Evolutionary conservation across 148 eudicot genomes (phyloP), one percentile per base, ranked within the genome.

Genomic region (Rhododendron molle): DNA sequence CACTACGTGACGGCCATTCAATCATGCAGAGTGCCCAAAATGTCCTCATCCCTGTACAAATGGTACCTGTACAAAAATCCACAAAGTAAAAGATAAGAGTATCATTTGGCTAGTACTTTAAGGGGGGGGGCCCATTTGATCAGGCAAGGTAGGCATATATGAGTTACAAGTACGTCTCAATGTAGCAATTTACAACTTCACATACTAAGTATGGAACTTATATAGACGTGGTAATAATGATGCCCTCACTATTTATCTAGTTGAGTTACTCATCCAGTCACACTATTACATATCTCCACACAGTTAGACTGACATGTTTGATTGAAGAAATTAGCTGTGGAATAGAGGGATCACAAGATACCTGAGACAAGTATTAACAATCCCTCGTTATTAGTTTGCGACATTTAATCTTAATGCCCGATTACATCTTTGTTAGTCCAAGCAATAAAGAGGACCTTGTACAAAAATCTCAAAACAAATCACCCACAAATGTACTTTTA

Each of bases 1-100:
- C 38, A 30, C 40, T 67, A 8, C 34, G 5, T 5, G 72, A 71
- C 20, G 13, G 50, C 49, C 11, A 69, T 21, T 67, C 60, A 72
- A 72, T 83, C 83, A 71, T 86, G 67, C 76, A 54, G 30, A 34
- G 69, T 81, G 69, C 83, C 83, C 83, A 81, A 54, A 54, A 81
- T 54, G 46, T 81, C 83, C 38, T 81, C 83, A 54, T 81, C 83
- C 83, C 67, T 18, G 28, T 54, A 81, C 83, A 81, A 54, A 23
- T 52, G 69, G 69, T 54, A 81, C 69, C 83, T 81, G 83, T 52
- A 54, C 69, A 81, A 46, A 78, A 38, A 81, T 3, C 30, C 83
- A 52, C 32, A 32, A 81, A 80, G 54, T 18, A 81, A 18, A 32
- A 10, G n/a, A 79, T 54, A 44, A 1, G 44, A 40, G 44, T 9